These are phyloP conservation scores for Daldinia vernicosa DNA, from an alignment of 495 filamentous ascomycete species.

Conservation along the genomic window DNA sequence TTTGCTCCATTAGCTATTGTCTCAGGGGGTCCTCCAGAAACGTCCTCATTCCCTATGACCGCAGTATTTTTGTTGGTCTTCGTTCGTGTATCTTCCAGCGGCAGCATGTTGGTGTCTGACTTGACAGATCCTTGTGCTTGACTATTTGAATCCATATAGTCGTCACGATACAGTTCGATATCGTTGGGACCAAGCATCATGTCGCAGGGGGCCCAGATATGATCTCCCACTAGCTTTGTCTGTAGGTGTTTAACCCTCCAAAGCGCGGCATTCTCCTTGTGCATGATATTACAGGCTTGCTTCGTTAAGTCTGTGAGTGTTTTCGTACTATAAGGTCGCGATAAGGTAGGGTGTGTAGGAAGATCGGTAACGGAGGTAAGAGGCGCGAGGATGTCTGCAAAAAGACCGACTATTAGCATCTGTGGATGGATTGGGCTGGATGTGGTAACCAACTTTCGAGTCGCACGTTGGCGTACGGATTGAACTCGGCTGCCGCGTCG, in stretches of 20 bases:
- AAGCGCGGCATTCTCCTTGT: constrained; percentile 76
- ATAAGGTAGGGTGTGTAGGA: constrained; percentile 81
- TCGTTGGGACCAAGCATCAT: constrained; percentile 66
- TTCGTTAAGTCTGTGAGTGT: constrained; percentile 81
- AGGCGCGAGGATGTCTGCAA: constrained; percentile 82
- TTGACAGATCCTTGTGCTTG: constrained; percentile 37
- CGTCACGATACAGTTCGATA: constrained; percentile 58
- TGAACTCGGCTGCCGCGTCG: constrained; percentile 74
- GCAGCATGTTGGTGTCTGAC: constrained; percentile 27
- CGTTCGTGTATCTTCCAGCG: constrained; percentile 28
- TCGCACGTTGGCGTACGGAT: constrained; percentile 82
- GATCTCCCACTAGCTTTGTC: constrained; percentile 80
- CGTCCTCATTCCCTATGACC: constrained; percentile 14
- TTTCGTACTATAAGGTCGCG: constrained; percentile 80
- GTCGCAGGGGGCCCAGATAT: constrained; percentile 79
- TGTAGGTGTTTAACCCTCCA: constrained; percentile 82
- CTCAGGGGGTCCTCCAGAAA: constrained; percentile 1
- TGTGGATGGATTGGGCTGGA: constrained; percentile 1
- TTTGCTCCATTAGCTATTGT: constrained; percentile 22
- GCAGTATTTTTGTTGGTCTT: constrained; percentile 23
- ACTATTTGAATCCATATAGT: constrained; percentile 39
- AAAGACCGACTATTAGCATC: constrained; percentile 31
- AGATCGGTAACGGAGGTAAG: constrained; percentile 87
- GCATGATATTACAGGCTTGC: constrained; percentile 72
- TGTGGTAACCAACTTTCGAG: constrained; percentile 74